Conservation (phyloP, 139 green algal species). For the Coelastrella sp. region DNA sequence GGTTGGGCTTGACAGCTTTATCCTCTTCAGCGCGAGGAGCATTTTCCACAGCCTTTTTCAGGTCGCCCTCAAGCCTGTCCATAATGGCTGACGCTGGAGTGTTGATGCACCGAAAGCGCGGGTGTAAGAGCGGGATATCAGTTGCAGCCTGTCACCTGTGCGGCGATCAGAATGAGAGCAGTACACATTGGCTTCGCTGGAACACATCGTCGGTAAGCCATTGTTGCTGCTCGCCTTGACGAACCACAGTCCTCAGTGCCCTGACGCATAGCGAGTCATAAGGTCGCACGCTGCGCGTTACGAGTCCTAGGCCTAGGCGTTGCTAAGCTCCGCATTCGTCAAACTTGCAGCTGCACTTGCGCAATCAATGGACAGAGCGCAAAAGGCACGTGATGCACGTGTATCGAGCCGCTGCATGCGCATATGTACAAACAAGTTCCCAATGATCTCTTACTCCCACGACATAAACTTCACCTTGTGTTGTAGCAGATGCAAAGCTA, state of each 20-base stretch:
- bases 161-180: no score
- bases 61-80: neutral
- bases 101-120: neutral
- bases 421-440: neutral
- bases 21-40: neutral
- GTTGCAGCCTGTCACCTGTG: neutral
- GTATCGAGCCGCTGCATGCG: neutral
- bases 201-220: neutral
- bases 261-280: neutral
- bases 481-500: neutral
- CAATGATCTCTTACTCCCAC: no score
- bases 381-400: no score
- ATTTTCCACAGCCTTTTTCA: neutral
- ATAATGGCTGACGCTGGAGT: neutral
- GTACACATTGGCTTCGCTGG: no score
- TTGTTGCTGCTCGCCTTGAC: neutral
- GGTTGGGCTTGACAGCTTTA: neutral
- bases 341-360: no score
- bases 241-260: neutral
- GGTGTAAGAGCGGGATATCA: neutral
- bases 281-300: neutral
- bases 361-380: no score
- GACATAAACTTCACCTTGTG: no score
- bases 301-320: neutral
- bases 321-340: neutral